Evolutionary conservation across 805 yeast species (phyloP).

Genomic region (Yamadazyma insecticola): DNA sequence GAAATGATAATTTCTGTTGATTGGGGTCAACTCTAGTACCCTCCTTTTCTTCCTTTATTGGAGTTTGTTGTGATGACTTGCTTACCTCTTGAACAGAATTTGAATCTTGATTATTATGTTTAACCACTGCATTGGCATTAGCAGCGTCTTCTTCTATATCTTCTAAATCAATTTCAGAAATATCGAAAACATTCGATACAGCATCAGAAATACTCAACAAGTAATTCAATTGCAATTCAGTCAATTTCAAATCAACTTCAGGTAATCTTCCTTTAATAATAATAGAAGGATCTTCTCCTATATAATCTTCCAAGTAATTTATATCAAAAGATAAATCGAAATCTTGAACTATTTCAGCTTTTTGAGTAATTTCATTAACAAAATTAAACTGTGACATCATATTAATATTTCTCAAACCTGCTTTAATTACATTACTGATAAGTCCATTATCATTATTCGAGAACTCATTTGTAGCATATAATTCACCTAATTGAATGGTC

Average conservation of each 20-base stretch:
- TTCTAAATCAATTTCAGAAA: constrained; percentile 36
- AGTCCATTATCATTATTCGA: constrained; percentile 15
- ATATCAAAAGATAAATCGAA: constrained; percentile 60
- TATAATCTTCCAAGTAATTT: constrained; percentile 44
- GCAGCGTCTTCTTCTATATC: constrained; percentile 60
- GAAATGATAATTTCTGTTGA: constrained; percentile 39
- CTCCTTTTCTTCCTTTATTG: background rate
- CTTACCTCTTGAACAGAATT: background rate
- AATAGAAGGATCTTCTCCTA: constrained; percentile 42
- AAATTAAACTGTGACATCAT: constrained; percentile 60
- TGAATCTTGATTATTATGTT: constrained; percentile 14
- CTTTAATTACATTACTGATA: constrained; percentile 49
- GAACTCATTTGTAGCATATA: constrained; percentile 65
- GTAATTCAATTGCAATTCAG: constrained; percentile 68
- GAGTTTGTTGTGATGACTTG: background rate
- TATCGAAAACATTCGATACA: constrained; percentile 50
- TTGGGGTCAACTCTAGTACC: constrained; percentile 18
- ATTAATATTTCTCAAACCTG: constrained; percentile 70
- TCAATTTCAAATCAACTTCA: constrained; percentile 58
- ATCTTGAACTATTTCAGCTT: constrained; percentile 59
- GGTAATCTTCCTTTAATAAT: constrained; percentile 54
- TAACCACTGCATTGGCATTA: constrained; percentile 51
- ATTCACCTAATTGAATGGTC: constrained; percentile 76
- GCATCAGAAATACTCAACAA: constrained; percentile 52
- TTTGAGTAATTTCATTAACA: constrained; percentile 41